Conservation (phyloP, 2,329 filamentous ascomycete genomes). For the Fusarium duplospermum region DNA sequence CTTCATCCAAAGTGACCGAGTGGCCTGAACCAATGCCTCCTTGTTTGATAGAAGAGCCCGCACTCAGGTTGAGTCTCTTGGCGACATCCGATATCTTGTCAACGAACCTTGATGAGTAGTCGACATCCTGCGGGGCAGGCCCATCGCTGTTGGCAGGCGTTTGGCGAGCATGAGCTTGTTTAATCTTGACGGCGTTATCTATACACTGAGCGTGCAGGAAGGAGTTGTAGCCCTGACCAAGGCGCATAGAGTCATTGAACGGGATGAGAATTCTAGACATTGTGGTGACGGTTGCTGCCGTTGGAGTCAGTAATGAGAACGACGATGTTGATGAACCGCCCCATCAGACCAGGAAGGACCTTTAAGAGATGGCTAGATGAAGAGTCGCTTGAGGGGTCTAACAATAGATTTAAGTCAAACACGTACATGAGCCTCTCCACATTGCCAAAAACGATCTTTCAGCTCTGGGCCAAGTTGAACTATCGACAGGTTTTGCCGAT, state of each 20-base stretch:
- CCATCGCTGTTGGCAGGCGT: neutral
- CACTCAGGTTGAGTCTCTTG: conserved; percentile 6
- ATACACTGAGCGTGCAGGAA: conserved; percentile 5
- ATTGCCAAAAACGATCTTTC: neutral
- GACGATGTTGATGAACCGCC: neutral
- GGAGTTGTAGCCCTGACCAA: conserved; percentile 18
- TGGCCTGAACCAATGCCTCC: neutral
- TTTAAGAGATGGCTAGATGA: neutral
- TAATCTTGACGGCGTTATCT: neutral
- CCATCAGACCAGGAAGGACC: too few species aligned
- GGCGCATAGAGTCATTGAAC: conserved; percentile 21
- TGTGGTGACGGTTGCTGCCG: neutral
- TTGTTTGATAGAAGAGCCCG: neutral
- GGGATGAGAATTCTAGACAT: conserved; percentile 11
- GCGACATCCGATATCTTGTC: neutral
- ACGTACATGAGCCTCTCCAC: neutral
- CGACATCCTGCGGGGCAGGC: neutral
- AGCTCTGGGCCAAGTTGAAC: neutral
- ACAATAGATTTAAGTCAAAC: neutral
- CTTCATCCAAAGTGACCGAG: neutral
- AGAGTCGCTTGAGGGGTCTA: neutral
- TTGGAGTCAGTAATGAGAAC: neutral
- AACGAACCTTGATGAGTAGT: neutral
- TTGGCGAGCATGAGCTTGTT: neutral
- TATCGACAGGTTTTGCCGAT: neutral